Evolutionary conservation across 179 eudicot genomes (phyloP).

Genomic region (Nepenthes alata): DNA sequence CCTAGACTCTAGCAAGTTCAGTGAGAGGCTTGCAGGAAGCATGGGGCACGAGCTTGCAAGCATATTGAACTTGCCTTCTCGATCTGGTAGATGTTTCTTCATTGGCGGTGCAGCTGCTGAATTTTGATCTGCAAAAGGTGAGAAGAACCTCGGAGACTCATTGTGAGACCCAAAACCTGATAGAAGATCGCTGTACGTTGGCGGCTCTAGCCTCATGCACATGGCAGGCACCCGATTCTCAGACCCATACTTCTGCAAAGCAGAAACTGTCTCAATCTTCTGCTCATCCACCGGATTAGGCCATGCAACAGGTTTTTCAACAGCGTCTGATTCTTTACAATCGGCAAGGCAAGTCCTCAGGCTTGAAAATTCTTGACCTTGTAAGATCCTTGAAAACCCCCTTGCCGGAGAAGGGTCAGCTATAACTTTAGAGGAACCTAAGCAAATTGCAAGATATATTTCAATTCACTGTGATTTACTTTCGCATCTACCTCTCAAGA

Average conservation of each 20-base stretch:
- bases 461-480: no score
- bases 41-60: slow-evolving; percentile 41
- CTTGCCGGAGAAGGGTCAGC: slow-evolving; percentile 52
- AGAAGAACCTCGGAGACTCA: slow-evolving; percentile 35
- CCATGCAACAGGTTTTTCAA: slow-evolving; percentile 52
- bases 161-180: slow-evolving; percentile 56
- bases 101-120: slow-evolving; percentile 18
- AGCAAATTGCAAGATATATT: no score
- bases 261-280: slow-evolving; percentile 32
- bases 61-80: slow-evolving; percentile 44
- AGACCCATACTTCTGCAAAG: slow-evolving; percentile 34
- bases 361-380: slow-evolving; percentile 76
- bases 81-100: slow-evolving; percentile 32
- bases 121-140: slow-evolving; percentile 25
- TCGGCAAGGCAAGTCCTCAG: slow-evolving; percentile 57
- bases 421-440: slow-evolving; percentile 47
- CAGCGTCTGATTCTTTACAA: slow-evolving; percentile 53
- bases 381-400: slow-evolving; percentile 71
- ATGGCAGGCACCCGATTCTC: slow-evolving; percentile 42
- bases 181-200: slow-evolving; percentile 61
- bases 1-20: slow-evolving; percentile 55
- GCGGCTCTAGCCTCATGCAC: slow-evolving; percentile 45
- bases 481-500: no score
- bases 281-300: slow-evolving; percentile 38
- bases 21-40: slow-evolving; percentile 44